A percentile compares a stretch with the other conserved stretches of the same genome.
phyloP scores from a whole-genome alignment of 345 rosid species.

The Leavenworthia alabamica region DNA sequence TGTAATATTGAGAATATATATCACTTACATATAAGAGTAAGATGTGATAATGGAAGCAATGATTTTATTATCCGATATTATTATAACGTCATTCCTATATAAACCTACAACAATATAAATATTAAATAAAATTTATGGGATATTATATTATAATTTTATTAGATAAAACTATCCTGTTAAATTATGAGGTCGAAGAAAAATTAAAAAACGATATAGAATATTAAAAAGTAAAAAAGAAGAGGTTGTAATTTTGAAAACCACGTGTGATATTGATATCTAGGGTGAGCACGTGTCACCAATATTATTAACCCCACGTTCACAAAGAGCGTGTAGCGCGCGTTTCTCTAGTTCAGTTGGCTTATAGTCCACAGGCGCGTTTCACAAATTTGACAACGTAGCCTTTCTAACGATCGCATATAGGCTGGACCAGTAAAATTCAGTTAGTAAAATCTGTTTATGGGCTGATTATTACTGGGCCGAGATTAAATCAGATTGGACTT shows the following conservation, averaged over 20 bases:
- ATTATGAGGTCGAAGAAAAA: too few species aligned
- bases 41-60: conserved; percentile 12
- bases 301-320: background rate
- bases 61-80: background rate
- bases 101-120: too few species aligned
- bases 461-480: background rate
- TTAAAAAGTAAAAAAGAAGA: too few species aligned
- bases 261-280: too few species aligned
- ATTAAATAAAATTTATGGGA: too few species aligned
- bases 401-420: background rate
- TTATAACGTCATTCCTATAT: background rate
- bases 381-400: background rate
- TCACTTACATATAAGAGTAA: conserved; percentile 1
- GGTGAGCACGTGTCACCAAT: too few species aligned
- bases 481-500: background rate
- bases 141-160: too few species aligned
- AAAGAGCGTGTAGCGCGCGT: background rate
- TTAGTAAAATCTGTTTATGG: background rate
- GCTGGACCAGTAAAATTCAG: background rate
- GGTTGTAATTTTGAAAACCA: too few species aligned
- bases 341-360: background rate
- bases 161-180: too few species aligned
- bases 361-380: background rate
- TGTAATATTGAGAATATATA: background rate
- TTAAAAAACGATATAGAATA: too few species aligned